A percentile compares a stretch with the other conserved stretches of the same genome.
Evolutionary conservation across 179 eudicot species (phyloP).

Genomic region (Beta lomatogona): DNA sequence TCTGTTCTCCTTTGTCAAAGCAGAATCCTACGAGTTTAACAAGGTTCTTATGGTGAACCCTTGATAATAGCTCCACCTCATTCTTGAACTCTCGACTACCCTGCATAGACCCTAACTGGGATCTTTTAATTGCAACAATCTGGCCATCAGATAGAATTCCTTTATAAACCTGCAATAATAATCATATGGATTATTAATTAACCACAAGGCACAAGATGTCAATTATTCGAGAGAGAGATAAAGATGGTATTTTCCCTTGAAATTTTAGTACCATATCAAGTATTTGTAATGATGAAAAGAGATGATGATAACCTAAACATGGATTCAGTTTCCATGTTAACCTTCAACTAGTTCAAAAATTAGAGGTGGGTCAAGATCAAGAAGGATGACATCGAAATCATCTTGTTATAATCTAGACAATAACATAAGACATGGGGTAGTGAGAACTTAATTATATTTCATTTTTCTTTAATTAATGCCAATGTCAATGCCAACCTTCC

Average conservation of each 20-base stretch:
- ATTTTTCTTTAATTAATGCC: no score
- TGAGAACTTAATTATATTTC: background rate
- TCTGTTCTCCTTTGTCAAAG: slow-evolving; percentile 63
- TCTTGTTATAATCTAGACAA: background rate
- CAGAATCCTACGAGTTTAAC: slow-evolving; percentile 70
- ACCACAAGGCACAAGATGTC: background rate
- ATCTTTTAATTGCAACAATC: slow-evolving; percentile 67
- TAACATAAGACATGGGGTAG: background rate
- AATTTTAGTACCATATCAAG: background rate
- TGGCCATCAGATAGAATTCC: slow-evolving; percentile 55
- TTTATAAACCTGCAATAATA: slow-evolving; percentile 63
- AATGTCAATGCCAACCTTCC: slow-evolving; percentile 53
- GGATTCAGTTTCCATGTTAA: background rate
- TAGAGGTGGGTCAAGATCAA: background rate
- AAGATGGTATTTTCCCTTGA: background rate
- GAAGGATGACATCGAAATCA: background rate
- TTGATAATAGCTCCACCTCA: slow-evolving; percentile 67
- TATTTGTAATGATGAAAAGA: background rate
- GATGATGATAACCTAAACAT: background rate
- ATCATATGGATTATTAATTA: background rate
- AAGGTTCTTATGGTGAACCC: slow-evolving; percentile 76
- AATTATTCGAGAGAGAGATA: background rate
- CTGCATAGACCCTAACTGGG: slow-evolving; percentile 64
- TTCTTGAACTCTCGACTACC: slow-evolving; percentile 66
- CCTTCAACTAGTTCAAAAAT: background rate